Evolutionary conservation across 2,329 filamentous ascomycete genomes (phyloP), one percentile per base, ranked within the genome.

Genomic region (Fusarium mangiferae): DNA sequence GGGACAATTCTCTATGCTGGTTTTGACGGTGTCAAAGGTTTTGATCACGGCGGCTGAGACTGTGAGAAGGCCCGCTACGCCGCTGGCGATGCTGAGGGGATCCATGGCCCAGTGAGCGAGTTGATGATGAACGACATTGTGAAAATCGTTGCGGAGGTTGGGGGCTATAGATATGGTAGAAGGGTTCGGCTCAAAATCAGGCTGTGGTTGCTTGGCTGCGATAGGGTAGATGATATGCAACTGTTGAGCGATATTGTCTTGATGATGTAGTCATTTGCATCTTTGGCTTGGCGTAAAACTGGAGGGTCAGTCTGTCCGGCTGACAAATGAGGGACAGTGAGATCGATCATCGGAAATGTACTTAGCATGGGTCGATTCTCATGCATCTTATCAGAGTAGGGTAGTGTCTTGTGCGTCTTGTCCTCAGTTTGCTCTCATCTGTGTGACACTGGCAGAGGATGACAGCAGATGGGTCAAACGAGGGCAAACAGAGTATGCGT

Each of bases 1-100:
- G 7, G 67, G 67, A 12, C 59, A 58, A 33, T 70, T 45, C 5
- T 65, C 41, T 24, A 70, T 57, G 26, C 36, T 46, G 7, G 17
- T 26, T 14, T 70, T 70, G 42, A 70, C 26, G 4, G 28, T 54
- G 12, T 70, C 67, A 5, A 70, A 65, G 9, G 44, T 41, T 36
- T 70, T 70, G 12, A 66, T 54, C 13, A 70, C 48, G 6, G 66
- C 60, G 6, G 59, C 66, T 36, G 66, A 49, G 20, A 57, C 67
- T 24, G 67, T 42, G 24, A 70, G 51, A 2, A 70, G 66, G 22
- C 66, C 67, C 28, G 66, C 67, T 30, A 70, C 36, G 3, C 67
- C 67, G 36, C 67, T 70, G 46, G 58, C 66, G 24, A 70, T 42
- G 8, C 67, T 70, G 18, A 70, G 67, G 13, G 66, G 45, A 8